Percentiles rank a stretch among this genome's conserved stretches.
Evolutionary conservation across 306 rosid genomes (phyloP).

Genomic region (Rosa lucieae): DNA sequence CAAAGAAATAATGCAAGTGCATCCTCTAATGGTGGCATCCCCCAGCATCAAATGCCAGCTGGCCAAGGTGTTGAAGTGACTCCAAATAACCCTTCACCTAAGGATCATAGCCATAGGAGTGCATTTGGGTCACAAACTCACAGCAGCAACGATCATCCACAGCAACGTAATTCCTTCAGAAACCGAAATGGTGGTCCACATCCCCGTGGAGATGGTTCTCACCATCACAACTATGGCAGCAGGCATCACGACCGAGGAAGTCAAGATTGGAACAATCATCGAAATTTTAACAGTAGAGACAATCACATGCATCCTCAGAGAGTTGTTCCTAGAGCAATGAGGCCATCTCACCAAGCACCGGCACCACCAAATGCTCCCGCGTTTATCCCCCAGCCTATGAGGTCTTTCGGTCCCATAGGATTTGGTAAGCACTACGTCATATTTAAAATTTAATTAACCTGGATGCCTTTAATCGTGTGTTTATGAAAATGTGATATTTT

Average conservation of each 20-base stretch:
- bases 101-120: constrained; percentile 59
- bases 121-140: constrained; percentile 48
- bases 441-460: neutral
- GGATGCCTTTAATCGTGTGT: constrained; percentile 7
- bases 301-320: constrained; percentile 47
- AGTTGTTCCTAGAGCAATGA: constrained; percentile 43
- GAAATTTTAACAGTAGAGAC: constrained; percentile 58
- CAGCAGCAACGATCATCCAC: constrained; percentile 53
- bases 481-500: constrained; percentile 32
- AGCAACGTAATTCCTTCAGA: constrained; percentile 54
- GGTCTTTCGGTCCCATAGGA: constrained; percentile 56
- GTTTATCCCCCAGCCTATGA: constrained; percentile 47
- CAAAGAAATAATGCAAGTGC: constrained; percentile 43
- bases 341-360: constrained; percentile 37
- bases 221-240: constrained; percentile 53
- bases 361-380: constrained; percentile 51
- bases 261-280: constrained; percentile 68
- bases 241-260: constrained; percentile 81
- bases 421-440: constrained; percentile 49
- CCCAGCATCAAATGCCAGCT: constrained; percentile 44
- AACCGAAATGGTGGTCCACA: constrained; percentile 58
- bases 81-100: constrained; percentile 44
- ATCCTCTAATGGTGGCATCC: constrained; percentile 50
- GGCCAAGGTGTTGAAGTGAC: constrained; percentile 38
- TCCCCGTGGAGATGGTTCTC: constrained; percentile 70